phyloP scores from a whole-genome alignment of 176 grass and related monocot genomes.

The sorghum (Sorghum bicolor) region DNA sequence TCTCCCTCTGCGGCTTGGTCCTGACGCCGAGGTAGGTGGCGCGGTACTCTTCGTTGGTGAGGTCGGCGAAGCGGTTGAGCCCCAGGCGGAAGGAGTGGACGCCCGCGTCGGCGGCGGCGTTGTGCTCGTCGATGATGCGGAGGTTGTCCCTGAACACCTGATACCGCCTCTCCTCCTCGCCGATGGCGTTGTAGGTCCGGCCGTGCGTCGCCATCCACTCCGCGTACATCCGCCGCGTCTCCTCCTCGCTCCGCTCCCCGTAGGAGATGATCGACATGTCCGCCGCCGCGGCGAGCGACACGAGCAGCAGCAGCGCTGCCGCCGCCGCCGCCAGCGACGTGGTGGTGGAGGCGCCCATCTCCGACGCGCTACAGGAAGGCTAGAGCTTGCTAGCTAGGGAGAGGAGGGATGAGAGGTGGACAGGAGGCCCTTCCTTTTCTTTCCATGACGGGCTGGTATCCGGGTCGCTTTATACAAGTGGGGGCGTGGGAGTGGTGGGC shows the following conservation, averaged over 20 bases:
- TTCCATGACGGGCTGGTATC: not conserved
- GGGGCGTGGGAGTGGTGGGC: conserved; percentile 22
- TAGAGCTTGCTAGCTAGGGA: too few relatives aligned
- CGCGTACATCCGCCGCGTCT: conserved; percentile 54
- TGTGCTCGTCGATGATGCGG: conserved; percentile 67
- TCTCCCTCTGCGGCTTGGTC: conserved; percentile 32
- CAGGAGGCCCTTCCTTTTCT: not conserved
- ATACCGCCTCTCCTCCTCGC: conserved; percentile 55
- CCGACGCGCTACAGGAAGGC: not conserved
- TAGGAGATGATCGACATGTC: conserved; percentile 70
- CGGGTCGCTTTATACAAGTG: conserved; percentile 65
- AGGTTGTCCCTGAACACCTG: conserved; percentile 77
- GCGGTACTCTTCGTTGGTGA: conserved; percentile 94
- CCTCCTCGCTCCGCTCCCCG: conserved; percentile 75
- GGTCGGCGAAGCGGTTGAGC: conserved; percentile 81
- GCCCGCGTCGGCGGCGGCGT: conserved; percentile 70
- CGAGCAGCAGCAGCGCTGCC: conserved; percentile 20
- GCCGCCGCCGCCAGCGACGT: conserved; percentile 14
- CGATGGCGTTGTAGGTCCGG: conserved; percentile 39
- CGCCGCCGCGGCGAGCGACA: conserved; percentile 20
- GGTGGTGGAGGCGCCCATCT: conserved; percentile 28
- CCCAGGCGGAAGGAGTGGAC: conserved; percentile 79
- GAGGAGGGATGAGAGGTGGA: not conserved
- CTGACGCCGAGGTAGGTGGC: conserved; percentile 55
- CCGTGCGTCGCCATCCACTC: conserved; percentile 39